Conservation (phyloP, 345 rosid genomes). For the Aquilaria yunnanensis region DNA sequence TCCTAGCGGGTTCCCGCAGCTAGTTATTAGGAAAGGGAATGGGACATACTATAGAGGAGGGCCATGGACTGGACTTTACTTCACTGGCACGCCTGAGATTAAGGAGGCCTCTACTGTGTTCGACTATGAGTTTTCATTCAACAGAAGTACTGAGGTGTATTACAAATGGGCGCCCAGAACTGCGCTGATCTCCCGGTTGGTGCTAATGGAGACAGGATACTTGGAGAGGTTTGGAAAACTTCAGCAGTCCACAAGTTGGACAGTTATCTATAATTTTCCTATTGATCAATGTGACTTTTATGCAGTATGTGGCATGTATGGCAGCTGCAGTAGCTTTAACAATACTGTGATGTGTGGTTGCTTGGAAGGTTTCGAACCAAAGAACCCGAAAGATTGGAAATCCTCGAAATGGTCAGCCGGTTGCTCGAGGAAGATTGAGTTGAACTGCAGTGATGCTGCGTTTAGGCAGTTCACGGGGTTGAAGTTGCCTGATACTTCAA, state of each 20-base stretch:
- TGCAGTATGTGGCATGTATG: constrained; percentile 24
- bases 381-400: constrained; percentile 6
- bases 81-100: constrained; percentile 19
- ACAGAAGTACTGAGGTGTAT: constrained; percentile 19
- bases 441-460: constrained; percentile 11
- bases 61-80: constrained; percentile 33
- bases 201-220: constrained; percentile 10
- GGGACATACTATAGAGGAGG: constrained; percentile 15
- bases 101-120: neutral
- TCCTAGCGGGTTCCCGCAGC: constrained; percentile 23
- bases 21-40: constrained; percentile 3
- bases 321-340: constrained; percentile 14
- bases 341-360: constrained; percentile 9
- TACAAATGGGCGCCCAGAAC: constrained; percentile 23
- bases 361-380: constrained; percentile 11
- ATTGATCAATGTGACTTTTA: constrained; percentile 19
- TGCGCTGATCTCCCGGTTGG: constrained; percentile 23
- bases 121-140: constrained; percentile 6
- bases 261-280: neutral
- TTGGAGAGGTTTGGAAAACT: constrained; percentile 22
- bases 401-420: constrained; percentile 8
- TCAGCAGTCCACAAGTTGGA: constrained; percentile 6
- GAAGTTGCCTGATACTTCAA: constrained; percentile 18
- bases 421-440: constrained; percentile 2
- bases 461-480: constrained; percentile 5